phyloP scores from a whole-genome alignment of 306 rosid genomes.

The Acacia melanoxylon region DNA sequence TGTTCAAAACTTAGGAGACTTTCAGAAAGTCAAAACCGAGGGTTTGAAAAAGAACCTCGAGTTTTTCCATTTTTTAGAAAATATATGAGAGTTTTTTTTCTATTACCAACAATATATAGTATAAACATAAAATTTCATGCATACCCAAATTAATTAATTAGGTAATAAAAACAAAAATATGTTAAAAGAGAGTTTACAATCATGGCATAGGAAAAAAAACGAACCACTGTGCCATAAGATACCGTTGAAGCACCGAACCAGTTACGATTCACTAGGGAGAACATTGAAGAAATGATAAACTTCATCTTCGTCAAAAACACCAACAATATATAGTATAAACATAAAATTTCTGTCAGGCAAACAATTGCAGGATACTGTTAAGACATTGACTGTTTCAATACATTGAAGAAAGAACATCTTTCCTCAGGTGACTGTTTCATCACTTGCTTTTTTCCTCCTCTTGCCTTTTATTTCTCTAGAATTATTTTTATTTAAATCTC shows the following conservation, averaged over 20 bases:
- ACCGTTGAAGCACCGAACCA: background rate
- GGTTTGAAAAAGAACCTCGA: no score
- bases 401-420: no score
- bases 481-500: conserved; percentile 28
- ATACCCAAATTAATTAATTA: background rate
- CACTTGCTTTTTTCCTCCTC: conserved; percentile 34
- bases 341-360: conserved; percentile 74
- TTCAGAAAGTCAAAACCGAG: no score
- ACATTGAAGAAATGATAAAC: conserved; percentile 66
- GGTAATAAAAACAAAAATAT: background rate
- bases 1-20: no score
- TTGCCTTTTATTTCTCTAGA: conserved; percentile 42
- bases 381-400: conserved; percentile 49
- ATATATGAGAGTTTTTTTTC: no score
- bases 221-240: background rate
- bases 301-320: conserved; percentile 61
- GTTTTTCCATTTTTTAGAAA: no score
- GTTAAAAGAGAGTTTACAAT: background rate
- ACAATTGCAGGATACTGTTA: conserved; percentile 69
- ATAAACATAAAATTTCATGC: background rate
- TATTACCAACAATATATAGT: background rate
- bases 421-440: no score
- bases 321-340: no score
- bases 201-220: background rate
- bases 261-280: conserved; percentile 59